phyloP scores from a whole-genome alignment of 352 stramenopile genomes.

The Phytophthora brassicae region DNA sequence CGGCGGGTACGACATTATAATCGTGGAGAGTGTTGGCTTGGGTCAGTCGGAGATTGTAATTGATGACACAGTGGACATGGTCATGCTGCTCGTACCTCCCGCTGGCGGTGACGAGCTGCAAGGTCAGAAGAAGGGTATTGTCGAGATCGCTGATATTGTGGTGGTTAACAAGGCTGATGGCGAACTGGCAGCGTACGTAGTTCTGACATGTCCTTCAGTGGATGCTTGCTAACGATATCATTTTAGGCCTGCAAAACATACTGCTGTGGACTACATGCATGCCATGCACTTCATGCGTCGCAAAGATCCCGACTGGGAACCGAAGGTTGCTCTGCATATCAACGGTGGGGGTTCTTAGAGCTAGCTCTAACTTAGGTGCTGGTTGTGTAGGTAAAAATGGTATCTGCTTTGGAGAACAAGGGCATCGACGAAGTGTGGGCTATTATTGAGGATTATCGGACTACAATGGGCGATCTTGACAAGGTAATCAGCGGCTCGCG shows the following conservation, averaged over 20 bases:
- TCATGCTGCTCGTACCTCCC: constrained; percentile 95
- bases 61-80: constrained; percentile 95
- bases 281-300: constrained; percentile 79
- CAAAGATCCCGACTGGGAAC: constrained; percentile 84
- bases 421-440: constrained; percentile 75
- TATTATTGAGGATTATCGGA: constrained; percentile 61
- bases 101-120: constrained; percentile 96
- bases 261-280: constrained; percentile 78
- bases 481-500: constrained; percentile 37
- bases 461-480: constrained; percentile 51
- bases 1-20: constrained; percentile 93
- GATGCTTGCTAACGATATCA: background rate
- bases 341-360: no score
- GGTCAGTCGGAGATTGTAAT: constrained; percentile 98
- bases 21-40: constrained; percentile 98
- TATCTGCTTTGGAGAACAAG: constrained; percentile 65
- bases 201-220: background rate
- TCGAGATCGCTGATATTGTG: constrained; percentile 97
- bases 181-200: constrained; percentile 51
- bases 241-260: constrained; percentile 64
- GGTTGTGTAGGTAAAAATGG: constrained; percentile 59
- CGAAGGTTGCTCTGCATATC: no score
- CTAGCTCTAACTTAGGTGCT: background rate
- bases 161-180: constrained; percentile 99
- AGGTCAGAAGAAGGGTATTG: constrained; percentile 98